These are phyloP conservation scores for Tilletia setariae DNA, from an alignment of 1,284 basidiomycete species.

Conservation along the genomic window DNA sequence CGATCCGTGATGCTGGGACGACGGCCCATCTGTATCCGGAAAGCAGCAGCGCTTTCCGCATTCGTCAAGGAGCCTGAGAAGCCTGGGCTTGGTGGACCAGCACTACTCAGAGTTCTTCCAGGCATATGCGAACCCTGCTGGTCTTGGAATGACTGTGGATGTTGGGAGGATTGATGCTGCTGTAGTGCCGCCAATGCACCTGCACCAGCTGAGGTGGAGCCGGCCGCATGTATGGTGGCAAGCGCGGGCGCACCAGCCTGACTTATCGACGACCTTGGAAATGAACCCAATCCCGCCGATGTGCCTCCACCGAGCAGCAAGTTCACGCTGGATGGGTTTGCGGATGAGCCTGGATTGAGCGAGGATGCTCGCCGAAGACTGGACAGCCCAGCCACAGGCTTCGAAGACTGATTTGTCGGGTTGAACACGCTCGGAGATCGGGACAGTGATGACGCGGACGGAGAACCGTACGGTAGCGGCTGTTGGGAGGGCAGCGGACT, in stretches of 20 bases:
- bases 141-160: not conserved
- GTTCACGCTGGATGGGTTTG: not conserved
- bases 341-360: not conserved
- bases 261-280: too few species aligned
- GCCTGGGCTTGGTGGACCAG: not conserved
- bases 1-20: constrained; percentile 7
- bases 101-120: not conserved
- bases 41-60: not conserved
- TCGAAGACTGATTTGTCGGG: constrained; percentile 28
- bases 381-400: constrained; percentile 39
- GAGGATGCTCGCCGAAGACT: constrained; percentile 28
- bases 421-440: constrained; percentile 42
- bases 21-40: not conserved
- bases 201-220: too few species aligned
- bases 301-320: too few species aligned
- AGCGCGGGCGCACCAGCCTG: too few species aligned
- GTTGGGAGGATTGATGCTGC: not conserved
- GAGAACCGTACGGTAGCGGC: not conserved
- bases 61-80: not conserved
- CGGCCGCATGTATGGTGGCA: too few species aligned
- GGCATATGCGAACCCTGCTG: not conserved
- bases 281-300: too few species aligned
- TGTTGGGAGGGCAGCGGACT: not conserved
- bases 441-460: constrained; percentile 15
- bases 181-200: too few species aligned